Evolutionary conservation across 805 yeast genomes (phyloP).

Genomic region (Spathaspora girioi): DNA sequence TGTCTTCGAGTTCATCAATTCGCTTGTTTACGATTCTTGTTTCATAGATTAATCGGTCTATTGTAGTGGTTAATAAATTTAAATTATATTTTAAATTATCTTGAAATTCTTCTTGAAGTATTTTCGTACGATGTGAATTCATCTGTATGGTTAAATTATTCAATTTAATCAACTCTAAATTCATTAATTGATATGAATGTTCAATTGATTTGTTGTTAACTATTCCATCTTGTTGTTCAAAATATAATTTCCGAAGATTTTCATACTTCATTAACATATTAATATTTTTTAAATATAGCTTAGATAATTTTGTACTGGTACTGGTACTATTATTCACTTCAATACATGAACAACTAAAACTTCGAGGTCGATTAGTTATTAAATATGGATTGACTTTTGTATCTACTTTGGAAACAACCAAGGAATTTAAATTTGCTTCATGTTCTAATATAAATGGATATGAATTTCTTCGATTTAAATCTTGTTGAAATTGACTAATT

Average conservation of each 20-base stretch:
- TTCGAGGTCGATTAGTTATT: conserved; percentile 7
- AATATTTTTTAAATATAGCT: conserved; percentile 14
- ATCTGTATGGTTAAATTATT: conserved; percentile 24
- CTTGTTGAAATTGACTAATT: conserved; percentile 5
- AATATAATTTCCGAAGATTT: conserved; percentile 11
- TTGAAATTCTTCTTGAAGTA: conserved; percentile 27
- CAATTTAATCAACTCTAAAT: conserved; percentile 27
- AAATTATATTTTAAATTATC: conserved; percentile 25
- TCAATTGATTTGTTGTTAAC: conserved; percentile 12
- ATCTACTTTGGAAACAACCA: conserved; percentile 8
- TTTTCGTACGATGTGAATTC: conserved; percentile 17
- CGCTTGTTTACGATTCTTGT: conserved; percentile 38
- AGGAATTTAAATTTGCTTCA: conserved; percentile 14
- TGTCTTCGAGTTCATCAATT: conserved; percentile 38
- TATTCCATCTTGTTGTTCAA: conserved; percentile 3
- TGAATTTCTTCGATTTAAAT: conserved; percentile 28
- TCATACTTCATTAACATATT: conserved; percentile 18
- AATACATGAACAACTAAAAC: conserved; percentile 23
- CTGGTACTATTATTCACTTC: conserved; percentile 11
- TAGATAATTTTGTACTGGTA: conserved; percentile 16
- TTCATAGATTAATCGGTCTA: conserved; percentile 38
- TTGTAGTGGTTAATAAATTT: conserved; percentile 26
- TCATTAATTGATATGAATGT: conserved; percentile 23
- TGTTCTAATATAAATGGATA: conserved; percentile 19
- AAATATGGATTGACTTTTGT: neutral